phyloP scores from a whole-genome alignment of 805 yeast genomes.

The Candida mattraensis region DNA sequence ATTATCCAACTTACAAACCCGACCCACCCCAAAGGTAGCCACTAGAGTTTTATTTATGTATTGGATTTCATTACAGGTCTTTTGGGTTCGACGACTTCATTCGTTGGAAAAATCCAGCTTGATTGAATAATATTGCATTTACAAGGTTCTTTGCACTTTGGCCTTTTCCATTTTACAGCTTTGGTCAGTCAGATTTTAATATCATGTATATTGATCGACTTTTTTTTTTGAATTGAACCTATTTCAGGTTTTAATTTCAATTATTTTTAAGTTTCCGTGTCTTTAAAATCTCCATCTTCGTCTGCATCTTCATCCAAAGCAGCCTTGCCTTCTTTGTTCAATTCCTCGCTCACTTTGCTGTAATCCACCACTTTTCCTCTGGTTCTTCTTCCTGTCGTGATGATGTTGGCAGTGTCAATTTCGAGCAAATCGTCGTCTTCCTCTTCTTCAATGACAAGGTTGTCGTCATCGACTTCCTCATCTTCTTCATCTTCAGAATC shows the following conservation, averaged over 20 bases:
- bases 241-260: conserved; percentile 1
- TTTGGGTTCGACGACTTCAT: too few species aligned
- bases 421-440: conserved; percentile 80
- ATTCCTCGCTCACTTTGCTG: conserved; percentile 72
- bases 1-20: too few species aligned
- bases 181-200: conserved; percentile 2
- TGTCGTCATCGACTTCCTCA: conserved; percentile 49
- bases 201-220: conserved; percentile 10
- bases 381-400: conserved; percentile 83
- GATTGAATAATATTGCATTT: too few species aligned
- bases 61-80: too few species aligned
- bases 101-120: too few species aligned
- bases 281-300: conserved; percentile 53
- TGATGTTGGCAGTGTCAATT: conserved; percentile 81
- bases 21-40: too few species aligned
- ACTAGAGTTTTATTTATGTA: too few species aligned
- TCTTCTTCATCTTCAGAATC: conserved; percentile 37
- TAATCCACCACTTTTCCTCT: conserved; percentile 88
- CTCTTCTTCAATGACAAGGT: conserved; percentile 57
- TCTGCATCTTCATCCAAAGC: conserved; percentile 49
- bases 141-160: neutral
- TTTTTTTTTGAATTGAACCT: conserved; percentile 4
- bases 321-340: conserved; percentile 46
- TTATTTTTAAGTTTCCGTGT: conserved; percentile 29
- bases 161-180: neutral